Percentiles rank a stretch among this genome's conserved stretches.
phyloP scores from a whole-genome alignment of 2,329 filamentous ascomycete species.

The Cryphonectria radicalis region DNA sequence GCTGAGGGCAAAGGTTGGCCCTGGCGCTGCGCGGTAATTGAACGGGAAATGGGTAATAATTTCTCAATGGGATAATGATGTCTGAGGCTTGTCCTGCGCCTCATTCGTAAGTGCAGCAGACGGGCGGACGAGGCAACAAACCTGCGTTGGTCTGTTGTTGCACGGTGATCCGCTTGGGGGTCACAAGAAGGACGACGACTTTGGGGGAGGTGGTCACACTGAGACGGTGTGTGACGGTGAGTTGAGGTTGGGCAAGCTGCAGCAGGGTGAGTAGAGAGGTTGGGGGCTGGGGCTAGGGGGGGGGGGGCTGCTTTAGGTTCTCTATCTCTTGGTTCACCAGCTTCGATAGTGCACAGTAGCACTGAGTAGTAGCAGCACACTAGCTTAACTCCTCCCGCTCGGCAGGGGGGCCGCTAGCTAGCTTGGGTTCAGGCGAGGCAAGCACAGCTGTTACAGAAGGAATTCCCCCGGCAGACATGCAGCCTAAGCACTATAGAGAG shows the following conservation, averaged over 20 bases:
- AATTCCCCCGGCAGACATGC: background rate
- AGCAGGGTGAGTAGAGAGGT: background rate
- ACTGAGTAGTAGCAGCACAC: background rate
- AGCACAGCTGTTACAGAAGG: background rate
- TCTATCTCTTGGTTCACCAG: background rate
- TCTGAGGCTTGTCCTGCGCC: background rate
- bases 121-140: background rate
- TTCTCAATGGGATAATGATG: slow-evolving; percentile 18
- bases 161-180: background rate
- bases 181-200: background rate
- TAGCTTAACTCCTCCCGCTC: slow-evolving; percentile 5
- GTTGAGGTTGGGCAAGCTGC: background rate
- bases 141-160: slow-evolving; percentile 3
- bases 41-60: slow-evolving; percentile 19
- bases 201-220: background rate
- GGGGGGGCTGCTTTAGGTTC: too few species aligned
- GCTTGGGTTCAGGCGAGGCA: background rate
- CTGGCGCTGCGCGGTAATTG: slow-evolving; percentile 17
- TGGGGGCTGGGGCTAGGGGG: too few species aligned
- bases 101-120: background rate
- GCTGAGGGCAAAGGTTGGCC: slow-evolving; percentile 18
- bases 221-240: background rate
- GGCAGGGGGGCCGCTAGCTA: background rate
- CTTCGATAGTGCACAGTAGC: background rate
- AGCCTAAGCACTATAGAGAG: background rate